Percentiles rank a stretch among this genome's conserved stretches.
phyloP scores from a whole-genome alignment of 495 filamentous ascomycete species.

The Amphirosellinia nigrospora region DNA sequence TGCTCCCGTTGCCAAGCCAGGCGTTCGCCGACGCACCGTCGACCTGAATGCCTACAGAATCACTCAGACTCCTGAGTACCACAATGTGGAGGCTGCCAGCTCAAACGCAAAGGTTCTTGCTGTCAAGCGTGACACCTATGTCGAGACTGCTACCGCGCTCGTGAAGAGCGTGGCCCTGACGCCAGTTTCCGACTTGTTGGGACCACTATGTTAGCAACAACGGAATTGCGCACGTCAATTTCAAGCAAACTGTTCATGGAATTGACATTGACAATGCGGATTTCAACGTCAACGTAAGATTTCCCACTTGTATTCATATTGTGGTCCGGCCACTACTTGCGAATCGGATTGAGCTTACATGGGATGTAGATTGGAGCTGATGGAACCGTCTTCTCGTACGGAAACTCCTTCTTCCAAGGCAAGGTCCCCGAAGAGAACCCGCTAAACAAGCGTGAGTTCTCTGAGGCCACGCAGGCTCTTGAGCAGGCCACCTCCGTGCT shows the following conservation, averaged over 20 bases:
- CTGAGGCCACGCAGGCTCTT: constrained; percentile 44
- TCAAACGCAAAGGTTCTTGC: constrained; percentile 28
- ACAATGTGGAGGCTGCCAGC: constrained; percentile 31
- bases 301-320: neutral
- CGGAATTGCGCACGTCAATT: constrained; percentile 59
- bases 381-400: constrained; percentile 51
- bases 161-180: constrained; percentile 38
- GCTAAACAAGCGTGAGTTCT: constrained; percentile 42
- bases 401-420: constrained; percentile 49
- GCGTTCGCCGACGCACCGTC: constrained; percentile 41
- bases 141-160: constrained; percentile 43
- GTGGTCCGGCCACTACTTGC: neutral
- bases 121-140: constrained; percentile 40
- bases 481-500: constrained; percentile 41
- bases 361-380: constrained; percentile 42
- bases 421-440: constrained; percentile 41
- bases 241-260: constrained; percentile 59
- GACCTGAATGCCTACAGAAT: constrained; percentile 42
- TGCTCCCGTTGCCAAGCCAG: constrained; percentile 29
- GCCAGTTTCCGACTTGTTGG: constrained; percentile 48
- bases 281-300: constrained; percentile 61
- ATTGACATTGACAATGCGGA: constrained; percentile 62
- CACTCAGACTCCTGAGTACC: constrained; percentile 39
- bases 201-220: constrained; percentile 53
- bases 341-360: constrained; percentile 26